phyloP scores from a whole-genome alignment of 2,329 filamentous ascomycete species.

The Pochonia chlamydosporia region DNA sequence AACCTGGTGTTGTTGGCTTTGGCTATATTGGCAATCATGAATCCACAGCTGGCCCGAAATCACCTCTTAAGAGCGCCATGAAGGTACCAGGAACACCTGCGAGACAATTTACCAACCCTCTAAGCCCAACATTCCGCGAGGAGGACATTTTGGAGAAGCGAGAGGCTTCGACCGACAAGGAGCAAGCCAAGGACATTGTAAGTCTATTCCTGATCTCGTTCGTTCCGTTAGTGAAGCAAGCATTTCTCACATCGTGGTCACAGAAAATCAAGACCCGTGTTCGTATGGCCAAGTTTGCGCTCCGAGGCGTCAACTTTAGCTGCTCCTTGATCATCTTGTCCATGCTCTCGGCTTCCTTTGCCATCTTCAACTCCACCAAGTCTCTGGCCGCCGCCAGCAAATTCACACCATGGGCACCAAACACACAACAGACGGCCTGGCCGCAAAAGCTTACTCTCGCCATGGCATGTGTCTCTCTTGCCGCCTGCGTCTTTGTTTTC shows the following conservation, averaged over 20 bases:
- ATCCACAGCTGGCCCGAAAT: conserved; percentile 60
- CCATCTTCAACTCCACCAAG: conserved; percentile 88
- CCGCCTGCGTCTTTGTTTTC: conserved; percentile 75
- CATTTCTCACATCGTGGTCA: conserved; percentile 17
- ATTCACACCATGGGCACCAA: conserved; percentile 76
- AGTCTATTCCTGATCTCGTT: conserved; percentile 28
- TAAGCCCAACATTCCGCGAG: conserved; percentile 88
- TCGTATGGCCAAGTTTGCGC: conserved; percentile 85
- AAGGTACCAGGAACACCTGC: conserved; percentile 79
- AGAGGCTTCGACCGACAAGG: conserved; percentile 74
- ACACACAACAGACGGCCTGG: conserved; percentile 66
- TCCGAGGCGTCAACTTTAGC: conserved; percentile 94
- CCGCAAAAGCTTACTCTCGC: conserved; percentile 79
- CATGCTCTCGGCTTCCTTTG: conserved; percentile 82
- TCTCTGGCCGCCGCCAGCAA: conserved; percentile 67
- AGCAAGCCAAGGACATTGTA: conserved; percentile 85
- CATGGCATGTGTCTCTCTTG: conserved; percentile 74
- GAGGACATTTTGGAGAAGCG: conserved; percentile 82
- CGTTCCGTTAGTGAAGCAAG: neutral
- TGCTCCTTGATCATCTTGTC: conserved; percentile 92
- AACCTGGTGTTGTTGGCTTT: conserved; percentile 81
- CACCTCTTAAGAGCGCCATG: conserved; percentile 84
- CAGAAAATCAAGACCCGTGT: conserved; percentile 92
- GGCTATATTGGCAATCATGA: conserved; percentile 72
- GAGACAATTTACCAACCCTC: conserved; percentile 64